Conservation (phyloP, 2,329 filamentous ascomycete species). For the Harringtonia aguacate region DNA sequence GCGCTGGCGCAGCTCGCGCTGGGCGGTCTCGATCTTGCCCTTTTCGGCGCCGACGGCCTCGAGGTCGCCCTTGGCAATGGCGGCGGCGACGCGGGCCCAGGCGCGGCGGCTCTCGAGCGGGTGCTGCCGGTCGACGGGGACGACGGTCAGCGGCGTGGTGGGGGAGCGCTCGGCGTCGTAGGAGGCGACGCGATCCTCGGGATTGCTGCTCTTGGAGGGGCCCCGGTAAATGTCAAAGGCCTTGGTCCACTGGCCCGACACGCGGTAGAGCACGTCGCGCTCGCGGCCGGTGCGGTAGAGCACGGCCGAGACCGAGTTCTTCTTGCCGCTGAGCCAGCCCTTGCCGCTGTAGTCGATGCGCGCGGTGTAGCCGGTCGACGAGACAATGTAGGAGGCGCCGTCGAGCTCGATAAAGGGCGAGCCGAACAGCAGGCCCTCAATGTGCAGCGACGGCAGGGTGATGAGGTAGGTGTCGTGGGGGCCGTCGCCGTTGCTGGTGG, state of each 20-base stretch:
- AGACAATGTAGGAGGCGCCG: conserved; percentile 72
- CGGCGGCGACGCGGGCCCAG: conserved; percentile 76
- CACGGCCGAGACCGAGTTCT: conserved; percentile 75
- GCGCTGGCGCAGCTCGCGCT: conserved; percentile 65
- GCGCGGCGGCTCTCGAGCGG: conserved; percentile 79
- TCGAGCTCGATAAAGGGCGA: conserved; percentile 88
- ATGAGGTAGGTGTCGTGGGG: conserved; percentile 70
- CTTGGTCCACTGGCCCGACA: conserved; percentile 85
- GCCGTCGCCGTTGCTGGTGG: conserved; percentile 9
- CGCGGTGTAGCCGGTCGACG: conserved; percentile 74
- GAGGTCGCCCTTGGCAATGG: conserved; percentile 75
- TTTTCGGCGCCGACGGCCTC: conserved; percentile 71
- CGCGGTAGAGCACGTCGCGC: conserved; percentile 68
- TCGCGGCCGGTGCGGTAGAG: conserved; percentile 62
- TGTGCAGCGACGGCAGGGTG: conserved; percentile 81
- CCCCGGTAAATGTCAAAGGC: conserved; percentile 68
- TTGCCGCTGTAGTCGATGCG: conserved; percentile 91
- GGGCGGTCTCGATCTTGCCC: conserved; percentile 78
- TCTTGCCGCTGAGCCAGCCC: conserved; percentile 92
- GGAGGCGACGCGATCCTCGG: conserved; percentile 39
- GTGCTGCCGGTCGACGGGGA: conserved; percentile 68
- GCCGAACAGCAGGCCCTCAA: conserved; percentile 82
- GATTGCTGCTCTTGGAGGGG: conserved; percentile 29
- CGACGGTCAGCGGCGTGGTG: conserved; percentile 59
- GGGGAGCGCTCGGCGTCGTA: conserved; percentile 49